A percentile compares a stretch with the other conserved stretches of the same genome.
Conservation (phyloP, 805 yeast genomes). For the Clavispora vitiphila region DNA sequence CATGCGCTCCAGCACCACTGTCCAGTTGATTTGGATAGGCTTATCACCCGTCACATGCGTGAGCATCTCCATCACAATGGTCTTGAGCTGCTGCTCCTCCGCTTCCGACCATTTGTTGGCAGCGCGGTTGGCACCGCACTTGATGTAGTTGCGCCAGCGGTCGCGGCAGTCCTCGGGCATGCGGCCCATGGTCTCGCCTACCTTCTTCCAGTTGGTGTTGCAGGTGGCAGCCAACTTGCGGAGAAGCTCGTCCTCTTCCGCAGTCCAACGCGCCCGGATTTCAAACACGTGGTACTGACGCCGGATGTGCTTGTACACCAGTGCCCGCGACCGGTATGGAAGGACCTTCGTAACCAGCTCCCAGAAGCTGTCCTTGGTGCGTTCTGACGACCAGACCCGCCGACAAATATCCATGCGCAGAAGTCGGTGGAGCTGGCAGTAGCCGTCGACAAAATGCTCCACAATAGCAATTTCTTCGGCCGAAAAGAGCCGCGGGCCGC, state of each 20-base stretch:
- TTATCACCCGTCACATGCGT: slow-evolving; percentile 16
- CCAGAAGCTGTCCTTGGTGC: slow-evolving; percentile 90
- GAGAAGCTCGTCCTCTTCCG: slow-evolving; percentile 69
- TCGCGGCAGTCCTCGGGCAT: slow-evolving; percentile 99
- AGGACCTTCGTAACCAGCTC: slow-evolving; percentile 70
- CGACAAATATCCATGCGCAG: slow-evolving; percentile 68
- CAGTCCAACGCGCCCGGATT: slow-evolving; percentile 86
- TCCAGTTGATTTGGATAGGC: slow-evolving; percentile 72
- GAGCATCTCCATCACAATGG: slow-evolving; percentile 49
- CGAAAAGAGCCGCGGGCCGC: slow-evolving; percentile 46
- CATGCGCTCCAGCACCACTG: slow-evolving; percentile 84
- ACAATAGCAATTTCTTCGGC: slow-evolving; percentile 65
- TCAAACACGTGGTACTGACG: slow-evolving; percentile 84
- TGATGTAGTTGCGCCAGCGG: slow-evolving; percentile 92
- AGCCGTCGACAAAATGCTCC: slow-evolving; percentile 67
- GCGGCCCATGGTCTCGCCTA: slow-evolving; percentile 74
- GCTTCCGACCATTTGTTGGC: slow-evolving; percentile 73
- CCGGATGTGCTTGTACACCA: slow-evolving; percentile 88
- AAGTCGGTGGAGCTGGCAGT: slow-evolving; percentile 57
- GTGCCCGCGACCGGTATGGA: slow-evolving; percentile 82
- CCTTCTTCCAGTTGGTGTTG: slow-evolving; percentile 84
- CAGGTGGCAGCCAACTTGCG: slow-evolving; percentile 57
- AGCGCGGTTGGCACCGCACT: slow-evolving; percentile 77
- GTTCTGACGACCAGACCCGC: slow-evolving; percentile 81
- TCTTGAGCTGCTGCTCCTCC: slow-evolving; percentile 61